These are phyloP conservation scores for Hymenoscyphus repandus DNA, from an alignment of 2,329 filamentous ascomycete genomes.

Conservation along the genomic window DNA sequence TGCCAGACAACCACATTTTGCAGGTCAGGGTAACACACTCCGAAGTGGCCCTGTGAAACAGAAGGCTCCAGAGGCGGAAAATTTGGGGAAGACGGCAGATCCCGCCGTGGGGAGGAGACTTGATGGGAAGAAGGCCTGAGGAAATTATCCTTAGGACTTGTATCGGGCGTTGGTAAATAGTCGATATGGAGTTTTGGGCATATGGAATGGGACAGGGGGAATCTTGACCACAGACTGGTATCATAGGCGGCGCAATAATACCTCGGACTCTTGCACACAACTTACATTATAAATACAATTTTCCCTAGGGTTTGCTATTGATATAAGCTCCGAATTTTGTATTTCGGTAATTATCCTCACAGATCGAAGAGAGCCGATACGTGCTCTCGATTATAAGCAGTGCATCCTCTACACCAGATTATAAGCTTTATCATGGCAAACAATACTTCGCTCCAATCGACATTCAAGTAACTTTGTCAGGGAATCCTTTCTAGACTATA, in stretches of 20 bases:
- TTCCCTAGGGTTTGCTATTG: too few relatives aligned
- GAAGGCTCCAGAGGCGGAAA: constrained; percentile 39
- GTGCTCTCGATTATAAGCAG: too few relatives aligned
- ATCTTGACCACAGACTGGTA: neutral
- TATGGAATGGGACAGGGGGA: neutral
- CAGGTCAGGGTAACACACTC: constrained; percentile 79
- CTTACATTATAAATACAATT: neutral
- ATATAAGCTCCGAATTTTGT: too few relatives aligned
- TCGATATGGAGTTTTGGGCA: neutral
- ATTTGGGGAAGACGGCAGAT: constrained; percentile 22
- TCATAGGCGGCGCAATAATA: neutral
- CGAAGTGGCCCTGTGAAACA: constrained; percentile 60
- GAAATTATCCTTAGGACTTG: neutral
- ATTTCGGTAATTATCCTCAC: too few relatives aligned
- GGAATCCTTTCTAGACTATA: too few relatives aligned
- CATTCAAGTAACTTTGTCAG: too few relatives aligned
- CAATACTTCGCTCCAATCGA: too few relatives aligned
- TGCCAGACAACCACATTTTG: constrained; percentile 68
- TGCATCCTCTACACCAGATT: too few relatives aligned
- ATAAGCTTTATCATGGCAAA: too few relatives aligned
- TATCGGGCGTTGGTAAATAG: neutral
- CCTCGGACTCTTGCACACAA: neutral
- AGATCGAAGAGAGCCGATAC: too few relatives aligned
- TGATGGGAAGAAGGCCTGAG: constrained; percentile 9
- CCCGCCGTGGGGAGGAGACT: constrained; percentile 3